These are phyloP conservation scores for Ceratobasidium sp. DNA, from an alignment of 1,284 basidiomycete genomes.

Conservation along the genomic window DNA sequence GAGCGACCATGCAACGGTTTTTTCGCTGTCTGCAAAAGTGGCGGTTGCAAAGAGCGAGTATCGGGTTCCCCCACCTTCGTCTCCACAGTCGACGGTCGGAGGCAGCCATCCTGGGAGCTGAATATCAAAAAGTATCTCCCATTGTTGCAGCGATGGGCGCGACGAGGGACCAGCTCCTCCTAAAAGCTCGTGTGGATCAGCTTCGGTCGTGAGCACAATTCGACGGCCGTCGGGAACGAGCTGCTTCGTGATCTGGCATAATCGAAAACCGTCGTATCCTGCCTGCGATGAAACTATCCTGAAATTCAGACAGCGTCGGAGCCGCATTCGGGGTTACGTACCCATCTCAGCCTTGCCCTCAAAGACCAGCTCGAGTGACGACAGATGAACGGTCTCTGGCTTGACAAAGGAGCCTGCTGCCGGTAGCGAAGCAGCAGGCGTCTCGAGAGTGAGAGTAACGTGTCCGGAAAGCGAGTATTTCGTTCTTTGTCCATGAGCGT, in stretches of 20 bases:
- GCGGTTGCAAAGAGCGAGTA: conserved; percentile 74
- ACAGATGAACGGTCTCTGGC: conserved; percentile 50
- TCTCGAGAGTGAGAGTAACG: conserved; percentile 62
- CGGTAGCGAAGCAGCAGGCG: conserved; percentile 58
- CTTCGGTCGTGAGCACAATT: conserved; percentile 65
- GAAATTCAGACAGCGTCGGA: not conserved
- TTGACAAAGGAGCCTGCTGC: conserved; percentile 50
- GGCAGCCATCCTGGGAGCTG: conserved; percentile 81
- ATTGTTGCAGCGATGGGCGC: conserved; percentile 61
- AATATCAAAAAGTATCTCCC: conserved; percentile 75
- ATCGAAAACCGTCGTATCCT: conserved; percentile 67
- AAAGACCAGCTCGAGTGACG: conserved; percentile 71
- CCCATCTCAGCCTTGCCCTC: conserved; percentile 72
- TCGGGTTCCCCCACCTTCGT: conserved; percentile 51
- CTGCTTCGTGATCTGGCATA: conserved; percentile 70
- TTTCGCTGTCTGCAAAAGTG: conserved; percentile 55
- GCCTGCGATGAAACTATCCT: conserved; percentile 57
- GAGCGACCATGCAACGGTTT: conserved; percentile 8
- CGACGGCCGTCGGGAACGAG: conserved; percentile 56
- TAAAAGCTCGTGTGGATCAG: conserved; percentile 15
- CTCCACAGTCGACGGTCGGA: conserved; percentile 58
- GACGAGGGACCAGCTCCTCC: conserved; percentile 48
- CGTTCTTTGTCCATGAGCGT: conserved; percentile 54
- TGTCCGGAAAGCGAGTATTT: conserved; percentile 80
- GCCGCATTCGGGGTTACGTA: not conserved